Evolutionary conservation across 2,329 filamentous ascomycete genomes (phyloP).

Genomic region (Trichoderma gracile): DNA sequence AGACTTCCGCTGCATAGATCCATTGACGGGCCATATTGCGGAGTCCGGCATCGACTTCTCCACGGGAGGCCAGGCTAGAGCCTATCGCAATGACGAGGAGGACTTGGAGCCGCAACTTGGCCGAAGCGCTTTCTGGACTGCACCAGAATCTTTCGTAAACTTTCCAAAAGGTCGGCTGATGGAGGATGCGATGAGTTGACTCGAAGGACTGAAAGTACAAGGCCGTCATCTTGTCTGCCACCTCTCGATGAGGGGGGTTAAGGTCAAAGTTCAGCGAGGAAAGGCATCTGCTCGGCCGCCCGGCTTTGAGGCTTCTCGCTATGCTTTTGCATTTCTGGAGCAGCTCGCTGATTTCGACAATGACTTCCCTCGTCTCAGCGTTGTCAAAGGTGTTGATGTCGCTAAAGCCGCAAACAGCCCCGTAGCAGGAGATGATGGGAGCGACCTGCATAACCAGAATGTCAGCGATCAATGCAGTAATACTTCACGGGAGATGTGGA

Average conservation of each 20-base stretch:
- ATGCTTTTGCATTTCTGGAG: constrained; percentile 33
- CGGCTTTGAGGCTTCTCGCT: constrained; percentile 38
- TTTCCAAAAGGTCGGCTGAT: constrained; percentile 42
- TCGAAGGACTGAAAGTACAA: constrained; percentile 58
- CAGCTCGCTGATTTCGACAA: constrained; percentile 33
- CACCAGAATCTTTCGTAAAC: not conserved
- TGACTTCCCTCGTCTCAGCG: not conserved
- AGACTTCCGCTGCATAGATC: constrained; percentile 55
- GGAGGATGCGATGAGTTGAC: constrained; percentile 57
- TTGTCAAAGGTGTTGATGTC: not conserved
- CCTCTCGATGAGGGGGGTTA: constrained; percentile 32
- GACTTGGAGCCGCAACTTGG: constrained; percentile 52
- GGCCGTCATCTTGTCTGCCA: constrained; percentile 53
- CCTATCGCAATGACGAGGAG: constrained; percentile 30
- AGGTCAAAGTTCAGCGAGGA: not conserved
- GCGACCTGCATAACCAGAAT: not conserved
- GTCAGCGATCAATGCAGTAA: not conserved
- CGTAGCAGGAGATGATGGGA: not conserved
- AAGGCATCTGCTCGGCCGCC: not conserved
- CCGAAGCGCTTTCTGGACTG: not conserved
- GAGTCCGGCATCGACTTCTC: constrained; percentile 38
- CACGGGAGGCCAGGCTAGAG: constrained; percentile 46
- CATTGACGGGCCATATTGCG: constrained; percentile 51
- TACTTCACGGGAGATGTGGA: no score
- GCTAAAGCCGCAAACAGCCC: not conserved